Evolutionary conservation across 768 basidiomycete genomes (phyloP), one percentile per base, ranked within the genome.

Genomic region (Lyophyllum atratum): DNA sequence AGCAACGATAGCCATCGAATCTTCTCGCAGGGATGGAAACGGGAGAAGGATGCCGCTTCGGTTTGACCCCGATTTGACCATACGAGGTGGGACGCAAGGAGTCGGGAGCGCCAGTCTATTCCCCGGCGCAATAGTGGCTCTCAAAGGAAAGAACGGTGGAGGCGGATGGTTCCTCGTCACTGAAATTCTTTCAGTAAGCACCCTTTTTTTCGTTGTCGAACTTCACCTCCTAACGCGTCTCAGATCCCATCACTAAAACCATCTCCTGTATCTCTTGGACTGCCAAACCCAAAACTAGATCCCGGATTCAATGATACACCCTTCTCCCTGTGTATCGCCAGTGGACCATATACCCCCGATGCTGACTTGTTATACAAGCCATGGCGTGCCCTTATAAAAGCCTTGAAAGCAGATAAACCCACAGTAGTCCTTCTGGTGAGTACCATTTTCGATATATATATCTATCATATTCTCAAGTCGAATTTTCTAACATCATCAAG

Each of bases 61-160:
- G 21, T 90, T 98, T 53, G 80, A 89, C 29, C 74, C 82, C 4
- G 74, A 76, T 21, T 75, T 91, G 52, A 85, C 84, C 63, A 79
- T 96, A 2, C 81, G 88, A 37, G 87, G 87, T 17, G 80, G 82
- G 1, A 66, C 76, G 14, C 79, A 79, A 54, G 91, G 90, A 11
- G 75, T 83, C 10, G 83, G 81, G 15, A 85, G 86, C 0, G 72
- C 88, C 10, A 87, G 91, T 1, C 68, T 98, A 40, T 98, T 95
- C 67, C 93, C 95, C 4, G 97, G 97, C 3, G 87, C 87, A 26
- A 85, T 98, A 50, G 89, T 89, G 1, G 94, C 89, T 0, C 66
- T 98, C 29, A 91, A 85, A 59, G 97, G 97, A 0, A 84, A 82
- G 68, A 98, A 98, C 70, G 94, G 95, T 1, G 92, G 94, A 2